These are phyloP conservation scores for Silene uniflora DNA, from an alignment of 148 eudicot genomes.

Conservation along the genomic window DNA sequence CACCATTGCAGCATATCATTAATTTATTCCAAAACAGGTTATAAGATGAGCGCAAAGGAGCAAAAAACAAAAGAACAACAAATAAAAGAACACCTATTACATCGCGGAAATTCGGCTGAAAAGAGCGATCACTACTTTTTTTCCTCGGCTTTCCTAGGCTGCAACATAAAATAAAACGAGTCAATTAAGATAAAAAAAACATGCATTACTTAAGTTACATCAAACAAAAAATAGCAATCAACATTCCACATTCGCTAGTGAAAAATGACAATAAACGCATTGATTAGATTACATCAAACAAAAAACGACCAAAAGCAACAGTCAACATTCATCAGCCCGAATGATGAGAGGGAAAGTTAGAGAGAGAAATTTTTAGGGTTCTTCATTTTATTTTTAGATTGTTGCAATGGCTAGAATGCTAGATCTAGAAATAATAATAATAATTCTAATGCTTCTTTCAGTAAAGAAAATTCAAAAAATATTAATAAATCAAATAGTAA, in stretches of 20 bases:
- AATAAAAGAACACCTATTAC: slow-evolving; percentile 2
- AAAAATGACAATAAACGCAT: not conserved
- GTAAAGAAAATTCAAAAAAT: too few relatives aligned
- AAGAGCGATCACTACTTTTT: slow-evolving; percentile 43
- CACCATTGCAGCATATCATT: not conserved
- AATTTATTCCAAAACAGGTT: not conserved
- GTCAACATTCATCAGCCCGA: not conserved
- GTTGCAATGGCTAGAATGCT: too few relatives aligned
- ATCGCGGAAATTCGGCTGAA: not conserved
- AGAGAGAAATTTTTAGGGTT: too few relatives aligned
- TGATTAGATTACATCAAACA: not conserved
- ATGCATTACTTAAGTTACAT: not conserved
- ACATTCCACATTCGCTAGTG: not conserved
- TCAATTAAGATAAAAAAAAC: not conserved
- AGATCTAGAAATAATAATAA: too few relatives aligned
- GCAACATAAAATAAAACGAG: slow-evolving; percentile 13
- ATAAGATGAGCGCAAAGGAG: not conserved
- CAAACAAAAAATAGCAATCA: not conserved
- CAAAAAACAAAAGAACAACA: not conserved
- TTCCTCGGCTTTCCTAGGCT: slow-evolving; percentile 73
- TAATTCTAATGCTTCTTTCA: too few relatives aligned
- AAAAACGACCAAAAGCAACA: not conserved
- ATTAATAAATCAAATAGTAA: too few relatives aligned
- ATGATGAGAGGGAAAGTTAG: too few relatives aligned
- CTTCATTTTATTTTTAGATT: too few relatives aligned